phyloP scores from a whole-genome alignment of 306 rosid species.

The Prunus persica region DNA sequence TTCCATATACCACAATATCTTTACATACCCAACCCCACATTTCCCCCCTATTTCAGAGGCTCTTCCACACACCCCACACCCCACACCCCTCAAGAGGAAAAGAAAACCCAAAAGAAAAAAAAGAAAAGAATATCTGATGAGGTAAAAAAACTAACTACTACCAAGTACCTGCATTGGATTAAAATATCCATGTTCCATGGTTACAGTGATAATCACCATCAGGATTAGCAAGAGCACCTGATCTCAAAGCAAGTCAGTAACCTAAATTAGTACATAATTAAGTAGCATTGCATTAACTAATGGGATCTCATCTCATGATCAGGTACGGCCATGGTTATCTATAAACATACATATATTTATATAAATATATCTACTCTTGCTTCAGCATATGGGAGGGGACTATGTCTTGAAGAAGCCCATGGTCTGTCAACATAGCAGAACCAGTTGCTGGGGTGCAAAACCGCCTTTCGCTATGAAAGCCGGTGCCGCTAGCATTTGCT shows the following conservation, averaged over 20 bases:
- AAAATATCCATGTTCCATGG: conserved; percentile 19
- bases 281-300: conserved; percentile 1
- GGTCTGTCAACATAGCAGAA: conserved; percentile 35
- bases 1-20: conserved; percentile 17
- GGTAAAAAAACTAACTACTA: conserved; percentile 4
- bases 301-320: not conserved
- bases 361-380: conserved; percentile 29
- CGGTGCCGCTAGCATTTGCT: conserved; percentile 11
- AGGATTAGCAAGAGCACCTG: conserved; percentile 14
- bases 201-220: conserved; percentile 15
- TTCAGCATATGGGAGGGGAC: conserved; percentile 59
- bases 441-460: conserved; percentile 34
- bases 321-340: not conserved
- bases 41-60: conserved; percentile 2
- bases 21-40: conserved; percentile 22
- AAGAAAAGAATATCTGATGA: conserved; percentile 1
- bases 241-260: conserved; percentile 39
- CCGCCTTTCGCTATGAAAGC: conserved; percentile 42
- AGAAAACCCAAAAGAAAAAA: not conserved
- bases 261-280: conserved; percentile 23
- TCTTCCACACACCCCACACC: not conserved
- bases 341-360: not conserved
- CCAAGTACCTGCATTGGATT: conserved; percentile 30
- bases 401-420: conserved; percentile 81
- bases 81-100: not conserved